Percentiles rank a stretch among this genome's conserved stretches.
phyloP scores from a whole-genome alignment of 441 rosid species.

The Corymbia calophylla region DNA sequence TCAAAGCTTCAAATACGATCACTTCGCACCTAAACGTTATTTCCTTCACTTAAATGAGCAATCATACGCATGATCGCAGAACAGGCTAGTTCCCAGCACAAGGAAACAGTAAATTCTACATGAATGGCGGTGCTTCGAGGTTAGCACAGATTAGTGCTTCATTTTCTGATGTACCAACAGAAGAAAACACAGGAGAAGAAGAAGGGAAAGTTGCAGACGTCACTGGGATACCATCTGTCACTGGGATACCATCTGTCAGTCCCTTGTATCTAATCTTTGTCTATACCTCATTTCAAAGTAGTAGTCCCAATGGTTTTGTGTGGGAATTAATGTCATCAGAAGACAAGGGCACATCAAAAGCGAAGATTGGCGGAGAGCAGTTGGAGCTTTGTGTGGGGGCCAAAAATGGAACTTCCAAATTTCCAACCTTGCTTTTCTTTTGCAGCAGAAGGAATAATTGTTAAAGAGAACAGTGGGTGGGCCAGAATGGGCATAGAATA shows the following conservation, averaged over 20 bases:
- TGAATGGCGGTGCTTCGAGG: not conserved
- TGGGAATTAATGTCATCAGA: not conserved
- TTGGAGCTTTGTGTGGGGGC: not conserved
- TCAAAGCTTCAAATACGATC: conserved; percentile 11
- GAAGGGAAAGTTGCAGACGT: not conserved
- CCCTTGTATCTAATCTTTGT: not conserved
- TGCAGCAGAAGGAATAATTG: not conserved
- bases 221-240: not conserved
- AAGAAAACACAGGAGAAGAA: not conserved
- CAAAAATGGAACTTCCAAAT: not conserved
- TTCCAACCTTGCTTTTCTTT: not conserved
- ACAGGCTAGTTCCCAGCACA: not conserved
- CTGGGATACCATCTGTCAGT: not conserved
- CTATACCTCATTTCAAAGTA: not conserved
- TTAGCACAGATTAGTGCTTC: not conserved
- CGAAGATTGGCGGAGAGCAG: not conserved
- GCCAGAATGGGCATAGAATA: not conserved
- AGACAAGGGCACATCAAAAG: not conserved
- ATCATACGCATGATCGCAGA: not conserved
- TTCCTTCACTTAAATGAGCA: not conserved
- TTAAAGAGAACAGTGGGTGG: not conserved
- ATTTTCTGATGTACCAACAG: not conserved
- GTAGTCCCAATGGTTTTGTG: not conserved
- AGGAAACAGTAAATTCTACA: not conserved
- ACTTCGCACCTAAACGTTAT: not conserved